Evolutionary conservation across 2,329 filamentous ascomycete genomes (phyloP).

Genomic region (Apiospora kogelbergensis): DNA sequence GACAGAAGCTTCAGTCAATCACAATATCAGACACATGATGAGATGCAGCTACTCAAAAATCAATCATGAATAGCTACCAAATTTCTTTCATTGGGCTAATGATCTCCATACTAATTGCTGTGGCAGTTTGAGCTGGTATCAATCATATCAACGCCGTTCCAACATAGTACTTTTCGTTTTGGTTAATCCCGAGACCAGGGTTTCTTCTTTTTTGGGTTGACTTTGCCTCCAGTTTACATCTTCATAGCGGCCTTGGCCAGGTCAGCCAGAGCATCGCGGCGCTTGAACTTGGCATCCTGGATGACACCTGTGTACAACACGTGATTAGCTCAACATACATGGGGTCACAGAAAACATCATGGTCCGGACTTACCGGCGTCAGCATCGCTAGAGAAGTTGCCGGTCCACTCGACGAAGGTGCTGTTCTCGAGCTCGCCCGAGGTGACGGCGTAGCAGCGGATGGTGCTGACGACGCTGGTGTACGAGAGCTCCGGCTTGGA

Average conservation of each 20-base stretch:
- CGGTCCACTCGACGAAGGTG: conserved; percentile 69
- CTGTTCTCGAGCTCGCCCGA: conserved; percentile 62
- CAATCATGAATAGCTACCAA: background rate
- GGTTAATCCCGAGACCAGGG: background rate
- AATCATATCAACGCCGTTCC: background rate
- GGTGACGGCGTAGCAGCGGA: conserved; percentile 66
- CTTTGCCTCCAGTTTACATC: conserved; percentile 19
- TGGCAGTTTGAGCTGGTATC: background rate
- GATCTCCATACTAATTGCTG: background rate
- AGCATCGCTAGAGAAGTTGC: conserved; percentile 69
- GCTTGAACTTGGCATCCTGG: conserved; percentile 75
- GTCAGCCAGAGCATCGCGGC: conserved; percentile 68
- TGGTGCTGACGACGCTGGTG: conserved; percentile 65
- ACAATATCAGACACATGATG: background rate
- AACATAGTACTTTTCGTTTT: background rate
- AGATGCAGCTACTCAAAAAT: background rate
- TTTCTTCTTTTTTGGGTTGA: background rate
- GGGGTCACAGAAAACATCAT: conserved; percentile 34
- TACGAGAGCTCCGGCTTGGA: conserved; percentile 65
- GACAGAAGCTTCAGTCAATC: background rate
- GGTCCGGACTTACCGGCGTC: conserved; percentile 49
- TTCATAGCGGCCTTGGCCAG: conserved; percentile 53
- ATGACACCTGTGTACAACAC: conserved; percentile 56
- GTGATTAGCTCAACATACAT: conserved; percentile 17
- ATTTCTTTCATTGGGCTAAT: background rate